Percentiles rank a stretch among this genome's conserved stretches.
phyloP scores from a whole-genome alignment of 192 early-diverging fungal species.

The Entomortierella beljakovae region DNA sequence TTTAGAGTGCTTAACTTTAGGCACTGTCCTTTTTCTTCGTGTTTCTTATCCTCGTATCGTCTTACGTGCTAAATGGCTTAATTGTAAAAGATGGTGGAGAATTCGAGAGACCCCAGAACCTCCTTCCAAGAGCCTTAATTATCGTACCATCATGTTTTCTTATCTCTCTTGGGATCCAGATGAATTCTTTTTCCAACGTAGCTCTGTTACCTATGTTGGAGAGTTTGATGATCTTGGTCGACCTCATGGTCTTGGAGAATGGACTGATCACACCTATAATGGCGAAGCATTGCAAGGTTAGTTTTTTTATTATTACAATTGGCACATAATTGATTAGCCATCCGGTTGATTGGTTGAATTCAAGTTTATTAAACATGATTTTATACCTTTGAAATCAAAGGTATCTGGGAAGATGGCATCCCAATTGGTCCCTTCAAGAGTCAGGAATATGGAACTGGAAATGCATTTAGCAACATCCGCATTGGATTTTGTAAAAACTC shows the following conservation, averaged over 20 bases:
- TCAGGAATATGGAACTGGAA: slow-evolving; percentile 54
- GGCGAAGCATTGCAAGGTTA: slow-evolving; percentile 56
- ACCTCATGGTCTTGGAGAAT: slow-evolving; percentile 57
- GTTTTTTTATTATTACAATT: too few relatives aligned
- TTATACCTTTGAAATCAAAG: slow-evolving; percentile 5
- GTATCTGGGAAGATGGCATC: slow-evolving; percentile 54
- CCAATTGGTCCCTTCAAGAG: slow-evolving; percentile 56
- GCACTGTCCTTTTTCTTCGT: slow-evolving; percentile 26
- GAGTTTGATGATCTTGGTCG: slow-evolving; percentile 51
- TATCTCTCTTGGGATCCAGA: slow-evolving; percentile 56
- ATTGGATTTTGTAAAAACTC: slow-evolving; percentile 57
- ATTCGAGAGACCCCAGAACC: slow-evolving; percentile 21
- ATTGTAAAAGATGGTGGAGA: slow-evolving; percentile 50
- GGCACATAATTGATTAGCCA: too few relatives aligned
- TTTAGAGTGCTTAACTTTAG: slow-evolving; percentile 36
- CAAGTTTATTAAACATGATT: too few relatives aligned
- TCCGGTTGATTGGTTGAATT: too few relatives aligned
- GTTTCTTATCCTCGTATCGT: slow-evolving; percentile 51
- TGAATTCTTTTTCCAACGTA: slow-evolving; percentile 29
- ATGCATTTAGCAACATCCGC: slow-evolving; percentile 50
- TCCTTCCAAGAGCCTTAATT: slow-evolving; percentile 19
- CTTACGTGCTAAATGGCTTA: slow-evolving; percentile 40
- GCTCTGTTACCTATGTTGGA: slow-evolving; percentile 48
- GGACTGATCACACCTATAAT: slow-evolving; percentile 54
- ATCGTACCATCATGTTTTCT: slow-evolving; percentile 41